Evolutionary conservation across 2,329 filamentous ascomycete species (phyloP), one percentile per base, ranked within the genome.

Genomic region (Fusarium drepaniforme): DNA sequence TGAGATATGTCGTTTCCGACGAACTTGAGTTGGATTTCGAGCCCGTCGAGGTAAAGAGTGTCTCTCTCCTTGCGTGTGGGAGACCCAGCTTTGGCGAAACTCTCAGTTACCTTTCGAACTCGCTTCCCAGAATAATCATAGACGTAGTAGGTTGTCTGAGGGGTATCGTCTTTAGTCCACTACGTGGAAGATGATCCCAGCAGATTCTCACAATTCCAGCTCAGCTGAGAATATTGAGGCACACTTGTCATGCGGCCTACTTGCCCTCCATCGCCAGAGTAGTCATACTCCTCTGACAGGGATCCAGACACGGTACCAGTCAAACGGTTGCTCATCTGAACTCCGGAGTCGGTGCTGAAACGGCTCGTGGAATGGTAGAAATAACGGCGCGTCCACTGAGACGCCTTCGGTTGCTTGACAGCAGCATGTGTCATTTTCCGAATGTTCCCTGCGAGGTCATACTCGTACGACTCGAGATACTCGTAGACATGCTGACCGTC

Each of bases 131-230:
- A 12, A 5, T 35, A 12, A 23, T 73, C 56, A 25, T 76, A 74
- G 16, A 70, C 67, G 25, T 71, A 74, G 28, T 56, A 73, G 3
- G 74, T 74, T 18, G 42, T 67, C 38, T 76, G 72, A 1, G 68
- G 62, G 4, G 15, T 56, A 1, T 42, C 63, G 1, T 15, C 15
- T 12, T 63, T 56, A 4, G 66, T 18, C 1, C 18, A 25, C 37
- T 73, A 67, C 2, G 5, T 30, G 0, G 74, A 59, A 1, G 62
- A 44, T 1, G 64, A 44, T 6, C 23, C 18, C 1, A 71, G 37
- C 40, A 57, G 40, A 12, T 69, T 28, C 5, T 57, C 28, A n/a
- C n/a, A 58, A 28, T 71, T 40, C 74, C 74, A 74, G 3, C 21
- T 8, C 64, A 49, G 15, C 8, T 12, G 8, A 11, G 49, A 38